Evolutionary conservation across 139 green algal genomes (phyloP).

Genomic region (Pleodorina starrii): DNA sequence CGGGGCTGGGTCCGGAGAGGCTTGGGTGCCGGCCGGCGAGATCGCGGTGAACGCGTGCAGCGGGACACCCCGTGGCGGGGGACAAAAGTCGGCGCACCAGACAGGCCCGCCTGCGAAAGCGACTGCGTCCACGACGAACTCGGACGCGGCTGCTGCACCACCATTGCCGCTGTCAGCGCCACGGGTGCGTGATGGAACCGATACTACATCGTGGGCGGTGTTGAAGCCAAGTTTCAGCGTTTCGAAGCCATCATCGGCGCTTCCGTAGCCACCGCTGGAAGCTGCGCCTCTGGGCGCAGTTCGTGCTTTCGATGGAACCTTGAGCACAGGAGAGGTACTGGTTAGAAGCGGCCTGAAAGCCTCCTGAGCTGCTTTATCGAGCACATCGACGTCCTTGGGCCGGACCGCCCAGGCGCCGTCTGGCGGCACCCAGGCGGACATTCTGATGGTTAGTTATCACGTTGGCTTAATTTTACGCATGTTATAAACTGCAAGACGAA

Average conservation of each 20-base stretch:
- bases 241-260: neutral
- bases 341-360: neutral
- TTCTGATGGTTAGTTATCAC: neutral
- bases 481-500: neutral
- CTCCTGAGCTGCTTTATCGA: neutral
- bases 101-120: constrained; percentile 65
- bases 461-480: neutral
- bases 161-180: neutral
- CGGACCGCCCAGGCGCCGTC: constrained; percentile 7
- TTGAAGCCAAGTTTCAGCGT: neutral
- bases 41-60: neutral
- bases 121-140: constrained; percentile 48
- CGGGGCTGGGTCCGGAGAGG: too few species aligned
- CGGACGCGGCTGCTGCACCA: neutral
- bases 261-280: neutral
- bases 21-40: neutral
- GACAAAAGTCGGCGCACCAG: constrained; percentile 73
- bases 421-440: constrained; percentile 38
- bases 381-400: neutral
- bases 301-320: neutral
- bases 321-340: neutral
- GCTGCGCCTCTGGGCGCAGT: neutral
- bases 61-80: constrained; percentile 24
- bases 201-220: neutral
- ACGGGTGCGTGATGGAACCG: neutral